Percentiles rank a stretch among this genome's conserved stretches.
Conservation (phyloP, 2,329 filamentous ascomycete species). For the Fonsecaea nubica region DNA sequence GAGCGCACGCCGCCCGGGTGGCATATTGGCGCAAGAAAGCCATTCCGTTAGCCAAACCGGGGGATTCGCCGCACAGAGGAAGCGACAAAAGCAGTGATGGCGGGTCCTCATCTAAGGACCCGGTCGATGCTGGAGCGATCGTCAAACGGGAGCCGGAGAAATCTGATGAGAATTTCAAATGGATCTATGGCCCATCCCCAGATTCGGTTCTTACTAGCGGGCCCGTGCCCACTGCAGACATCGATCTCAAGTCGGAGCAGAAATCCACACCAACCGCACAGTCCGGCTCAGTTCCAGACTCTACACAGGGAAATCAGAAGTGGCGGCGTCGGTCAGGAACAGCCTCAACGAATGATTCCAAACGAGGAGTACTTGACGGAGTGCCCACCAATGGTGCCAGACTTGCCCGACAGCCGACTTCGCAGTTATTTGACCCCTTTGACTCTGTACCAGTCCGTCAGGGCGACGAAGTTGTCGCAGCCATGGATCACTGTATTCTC, state of each 20-base stretch:
- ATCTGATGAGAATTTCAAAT: neutral
- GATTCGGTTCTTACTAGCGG: neutral
- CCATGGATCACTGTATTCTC: constrained; percentile 31
- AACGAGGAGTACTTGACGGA: neutral
- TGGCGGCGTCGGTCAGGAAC: constrained; percentile 2
- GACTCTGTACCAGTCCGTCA: constrained; percentile 22
- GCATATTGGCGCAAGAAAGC: constrained; percentile 31
- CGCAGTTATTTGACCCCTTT: constrained; percentile 30
- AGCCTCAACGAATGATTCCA: neutral
- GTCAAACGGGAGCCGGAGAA: constrained; percentile 11
- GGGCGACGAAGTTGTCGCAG: constrained; percentile 28
- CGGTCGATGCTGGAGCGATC: neutral
- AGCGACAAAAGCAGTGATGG: constrained; percentile 6
- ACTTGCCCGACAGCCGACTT: constrained; percentile 22
- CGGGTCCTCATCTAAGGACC: constrained; percentile 6
- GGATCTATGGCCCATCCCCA: neutral
- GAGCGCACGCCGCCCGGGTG: constrained; percentile 33
- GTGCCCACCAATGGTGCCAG: neutral
- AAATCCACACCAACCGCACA: neutral
- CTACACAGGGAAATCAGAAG: neutral
- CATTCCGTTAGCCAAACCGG: neutral
- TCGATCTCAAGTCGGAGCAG: neutral
- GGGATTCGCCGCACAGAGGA: neutral
- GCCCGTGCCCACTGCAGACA: neutral
- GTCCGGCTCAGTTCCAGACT: neutral